Percentiles rank a stretch among this genome's conserved stretches.
Evolutionary conservation across 148 eudicot species (phyloP).

Genomic region (Amaranthus hypochondriacus): DNA sequence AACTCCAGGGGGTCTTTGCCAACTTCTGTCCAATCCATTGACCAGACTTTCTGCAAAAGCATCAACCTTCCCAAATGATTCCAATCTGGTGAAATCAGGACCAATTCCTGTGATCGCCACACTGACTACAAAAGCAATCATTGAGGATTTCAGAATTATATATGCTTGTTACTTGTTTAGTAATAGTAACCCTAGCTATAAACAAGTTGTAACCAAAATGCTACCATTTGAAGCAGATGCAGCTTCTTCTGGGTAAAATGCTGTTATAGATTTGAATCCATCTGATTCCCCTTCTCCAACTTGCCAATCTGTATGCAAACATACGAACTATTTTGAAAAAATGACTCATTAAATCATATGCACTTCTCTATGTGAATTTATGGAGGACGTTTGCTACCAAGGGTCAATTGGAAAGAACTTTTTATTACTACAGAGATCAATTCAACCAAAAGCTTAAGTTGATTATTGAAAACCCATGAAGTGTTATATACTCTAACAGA

Average conservation of each 20-base stretch:
- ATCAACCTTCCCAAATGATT: constrained; percentile 94
- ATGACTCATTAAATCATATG: too few species aligned
- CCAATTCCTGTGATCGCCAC: constrained; percentile 84
- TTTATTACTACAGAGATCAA: too few species aligned
- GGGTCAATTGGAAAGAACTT: too few species aligned
- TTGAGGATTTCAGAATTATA: background rate
- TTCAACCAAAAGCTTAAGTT: too few species aligned
- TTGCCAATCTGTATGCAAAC: constrained; percentile 65
- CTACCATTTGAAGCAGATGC: constrained; percentile 65
- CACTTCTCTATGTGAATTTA: too few species aligned
- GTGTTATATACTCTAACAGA: too few species aligned
- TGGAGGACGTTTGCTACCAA: too few species aligned
- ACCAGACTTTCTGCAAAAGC: constrained; percentile 92
- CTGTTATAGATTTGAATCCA: constrained; percentile 65
- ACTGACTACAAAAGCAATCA: constrained; percentile 50
- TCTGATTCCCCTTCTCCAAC: constrained; percentile 66
- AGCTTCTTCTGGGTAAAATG: constrained; percentile 66
- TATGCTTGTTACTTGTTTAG: background rate
- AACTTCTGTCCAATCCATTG: constrained; percentile 89
- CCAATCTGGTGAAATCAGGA: constrained; percentile 88
- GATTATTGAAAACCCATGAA: too few species aligned
- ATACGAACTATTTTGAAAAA: too few species aligned
- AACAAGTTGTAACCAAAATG: background rate
- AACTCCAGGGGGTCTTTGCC: constrained; percentile 91
- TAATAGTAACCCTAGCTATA: background rate